A percentile compares a stretch with the other conserved stretches of the same genome.
These are phyloP conservation scores for Chlamydomonas applanata DNA, from an alignment of 139 green algal genomes.

Conservation along the genomic window DNA sequence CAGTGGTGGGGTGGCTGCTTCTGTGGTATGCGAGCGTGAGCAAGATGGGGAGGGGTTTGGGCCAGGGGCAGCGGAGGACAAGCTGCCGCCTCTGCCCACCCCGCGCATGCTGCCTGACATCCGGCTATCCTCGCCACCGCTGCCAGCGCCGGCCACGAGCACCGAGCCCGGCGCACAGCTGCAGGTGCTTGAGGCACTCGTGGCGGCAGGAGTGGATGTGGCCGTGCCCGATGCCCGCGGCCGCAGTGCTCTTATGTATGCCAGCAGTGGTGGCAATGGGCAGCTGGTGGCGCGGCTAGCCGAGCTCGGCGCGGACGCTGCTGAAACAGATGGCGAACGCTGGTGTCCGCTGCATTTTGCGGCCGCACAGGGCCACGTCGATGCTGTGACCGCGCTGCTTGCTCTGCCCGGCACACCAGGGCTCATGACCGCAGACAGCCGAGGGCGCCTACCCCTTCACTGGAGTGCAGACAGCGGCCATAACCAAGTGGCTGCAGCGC, in stretches of 20 bases:
- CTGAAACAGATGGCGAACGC: neutral
- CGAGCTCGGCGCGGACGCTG: no score
- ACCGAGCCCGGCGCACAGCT: no score
- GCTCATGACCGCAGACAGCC: no score
- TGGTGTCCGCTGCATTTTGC: conserved; percentile 23
- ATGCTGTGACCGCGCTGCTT: conserved; percentile 8
- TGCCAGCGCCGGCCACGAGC: neutral
- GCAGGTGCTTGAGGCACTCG: no score
- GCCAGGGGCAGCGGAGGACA: no score
- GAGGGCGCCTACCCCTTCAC: no score
- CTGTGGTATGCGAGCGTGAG: neutral
- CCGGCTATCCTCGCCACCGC: neutral
- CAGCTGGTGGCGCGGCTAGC: conserved; percentile 7
- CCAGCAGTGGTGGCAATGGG: conserved; percentile 10
- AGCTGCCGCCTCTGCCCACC: no score
- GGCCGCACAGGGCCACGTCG: conserved; percentile 1
- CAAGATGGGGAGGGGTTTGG: no score
- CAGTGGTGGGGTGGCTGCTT: no score
- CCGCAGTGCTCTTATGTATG: conserved; percentile 19
- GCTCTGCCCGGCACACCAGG: neutral
- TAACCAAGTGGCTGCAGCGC: neutral
- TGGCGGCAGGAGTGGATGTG: no score
- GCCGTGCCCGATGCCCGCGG: neutral
- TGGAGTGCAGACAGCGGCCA: no score
- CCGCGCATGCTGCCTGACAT: no score